Base-by-base conservation (phyloP, 441 rosid genomes). In the Bocquillonia castaneifolia region DNA sequence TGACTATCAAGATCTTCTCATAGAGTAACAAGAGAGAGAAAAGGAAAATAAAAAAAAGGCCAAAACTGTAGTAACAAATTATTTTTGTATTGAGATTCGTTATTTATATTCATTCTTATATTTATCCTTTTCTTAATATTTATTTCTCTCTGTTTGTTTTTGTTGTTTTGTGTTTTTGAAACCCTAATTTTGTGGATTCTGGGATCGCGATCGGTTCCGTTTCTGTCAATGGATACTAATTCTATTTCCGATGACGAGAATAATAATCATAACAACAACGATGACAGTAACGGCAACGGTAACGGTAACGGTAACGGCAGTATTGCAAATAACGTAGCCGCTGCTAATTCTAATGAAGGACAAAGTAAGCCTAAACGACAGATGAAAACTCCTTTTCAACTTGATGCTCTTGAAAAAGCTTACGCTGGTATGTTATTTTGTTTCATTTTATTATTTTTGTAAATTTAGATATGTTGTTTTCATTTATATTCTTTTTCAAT, bases 381-480 rank as follows among this genome's bases (percentile, higher is more conserved):
- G 91, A 93, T 93, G 99, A 93, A 93, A 77, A 93, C 97, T 66
- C 97, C 97, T 10, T 88, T 75, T 67, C 97, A 93, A 79, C 96
- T 93, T 23, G 91, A 91, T 71, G 81, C 85, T 66, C 83, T 93
- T 0, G 97, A 93, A 85, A 88, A 83, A 69, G 93, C 95, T 64
- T 93, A 85, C 84, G 81, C 96, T 64, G 74, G 99, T 93, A 63
- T 56, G 83, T 75, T 47, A n/a, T 74, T 47, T 34, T 34, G 34
- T 31, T 70, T 20, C 12, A 42, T 36, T 42, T 42, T 42, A 13
- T 5, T 42, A 14, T 42, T 36, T 36, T 36, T 42, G 47, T 20
- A 17, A 6, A 28, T 42, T 5, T 44, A 9, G 26, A 20, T n/a
- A n/a, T n/a, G n/a, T 42, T 56, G 40, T 56, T 13, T 20, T 44